These are phyloP conservation scores for Chaetomium strumarium DNA, from an alignment of 2,329 filamentous ascomycete species.

Conservation along the genomic window DNA sequence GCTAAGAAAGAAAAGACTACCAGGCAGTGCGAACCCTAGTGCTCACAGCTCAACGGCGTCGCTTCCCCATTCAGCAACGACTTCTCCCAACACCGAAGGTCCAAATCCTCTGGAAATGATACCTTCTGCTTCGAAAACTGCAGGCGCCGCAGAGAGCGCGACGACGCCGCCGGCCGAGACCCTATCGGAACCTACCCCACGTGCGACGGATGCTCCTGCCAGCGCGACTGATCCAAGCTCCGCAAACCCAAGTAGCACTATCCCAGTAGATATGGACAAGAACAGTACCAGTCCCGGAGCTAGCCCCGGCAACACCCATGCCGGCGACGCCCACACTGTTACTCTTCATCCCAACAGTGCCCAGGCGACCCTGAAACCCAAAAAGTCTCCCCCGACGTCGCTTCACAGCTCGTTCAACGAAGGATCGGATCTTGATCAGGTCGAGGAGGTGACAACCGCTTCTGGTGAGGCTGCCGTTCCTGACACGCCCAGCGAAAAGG, in stretches of 20 bases:
- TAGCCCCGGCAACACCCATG: background rate
- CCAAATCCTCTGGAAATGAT: slow-evolving; percentile 42
- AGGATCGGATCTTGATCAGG: slow-evolving; percentile 70
- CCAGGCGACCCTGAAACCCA: slow-evolving; percentile 52
- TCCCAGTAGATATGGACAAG: background rate
- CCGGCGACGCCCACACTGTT: slow-evolving; percentile 9
- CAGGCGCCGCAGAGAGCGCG: slow-evolving; percentile 15
- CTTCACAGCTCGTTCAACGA: slow-evolving; percentile 74
- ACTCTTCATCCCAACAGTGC: slow-evolving; percentile 40
- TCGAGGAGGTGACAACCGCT: slow-evolving; percentile 48
- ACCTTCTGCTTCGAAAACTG: slow-evolving; percentile 11
- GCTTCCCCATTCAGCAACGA: slow-evolving; percentile 44
- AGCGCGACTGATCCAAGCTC: slow-evolving; percentile 9
- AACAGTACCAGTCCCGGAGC: background rate
- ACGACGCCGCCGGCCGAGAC: slow-evolving; percentile 22
- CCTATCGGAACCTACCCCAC: slow-evolving; percentile 42
- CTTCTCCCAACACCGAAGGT: slow-evolving; percentile 42
- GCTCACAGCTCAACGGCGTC: slow-evolving; percentile 87
- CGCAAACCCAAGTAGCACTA: background rate
- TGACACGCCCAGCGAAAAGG: slow-evolving; percentile 40
- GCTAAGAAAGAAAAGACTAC: slow-evolving; percentile 77
- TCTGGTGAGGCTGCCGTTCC: slow-evolving; percentile 11
- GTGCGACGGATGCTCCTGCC: slow-evolving; percentile 41
- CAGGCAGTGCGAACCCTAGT: slow-evolving; percentile 72
- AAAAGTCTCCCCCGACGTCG: slow-evolving; percentile 69